A percentile compares a stretch with the other conserved stretches of the same genome.
phyloP scores from a whole-genome alignment of 2,329 filamentous ascomycete genomes.

The Fusarium sterilihyphosum region DNA sequence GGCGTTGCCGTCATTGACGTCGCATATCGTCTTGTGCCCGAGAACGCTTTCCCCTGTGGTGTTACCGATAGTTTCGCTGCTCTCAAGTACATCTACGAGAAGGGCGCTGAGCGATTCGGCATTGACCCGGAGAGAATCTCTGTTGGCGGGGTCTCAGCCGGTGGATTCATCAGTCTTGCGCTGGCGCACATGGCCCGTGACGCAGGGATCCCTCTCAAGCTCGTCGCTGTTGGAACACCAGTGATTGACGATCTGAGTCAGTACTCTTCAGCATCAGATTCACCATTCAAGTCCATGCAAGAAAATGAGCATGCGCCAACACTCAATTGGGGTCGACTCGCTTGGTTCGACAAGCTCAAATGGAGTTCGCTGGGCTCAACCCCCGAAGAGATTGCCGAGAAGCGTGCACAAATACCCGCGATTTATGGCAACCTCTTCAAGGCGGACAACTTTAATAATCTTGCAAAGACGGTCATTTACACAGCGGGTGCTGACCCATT shows the following conservation, averaged over 20 bases:
- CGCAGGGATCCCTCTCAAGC: neutral
- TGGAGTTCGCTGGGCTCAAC: neutral
- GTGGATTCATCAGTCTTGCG: conserved; percentile 6
- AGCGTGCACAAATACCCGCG: neutral
- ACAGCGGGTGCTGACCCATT: conserved; percentile 33
- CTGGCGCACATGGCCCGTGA: conserved; percentile 7
- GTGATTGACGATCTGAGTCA: conserved; percentile 4
- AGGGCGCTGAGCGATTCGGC: neutral
- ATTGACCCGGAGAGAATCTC: neutral
- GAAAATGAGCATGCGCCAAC: conserved; percentile 12
- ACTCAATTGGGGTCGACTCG: neutral
- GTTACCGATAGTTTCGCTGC: conserved; percentile 6
- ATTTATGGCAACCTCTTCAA: conserved; percentile 3
- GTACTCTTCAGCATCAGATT: conserved; percentile 9
- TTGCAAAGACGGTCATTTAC: conserved; percentile 1
- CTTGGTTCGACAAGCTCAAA: conserved; percentile 18
- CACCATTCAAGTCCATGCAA: neutral
- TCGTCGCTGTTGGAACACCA: conserved; percentile 5
- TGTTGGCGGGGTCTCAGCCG: neutral
- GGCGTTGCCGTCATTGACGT: conserved; percentile 58
- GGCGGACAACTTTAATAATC: neutral
- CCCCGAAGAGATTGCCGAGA: neutral
- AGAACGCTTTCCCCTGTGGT: conserved; percentile 7
- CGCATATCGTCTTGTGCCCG: neutral
- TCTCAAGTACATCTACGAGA: conserved; percentile 7